These are phyloP conservation scores for Sarocladium oryzae DNA, from an alignment of 2,329 filamentous ascomycete species.

Conservation along the genomic window DNA sequence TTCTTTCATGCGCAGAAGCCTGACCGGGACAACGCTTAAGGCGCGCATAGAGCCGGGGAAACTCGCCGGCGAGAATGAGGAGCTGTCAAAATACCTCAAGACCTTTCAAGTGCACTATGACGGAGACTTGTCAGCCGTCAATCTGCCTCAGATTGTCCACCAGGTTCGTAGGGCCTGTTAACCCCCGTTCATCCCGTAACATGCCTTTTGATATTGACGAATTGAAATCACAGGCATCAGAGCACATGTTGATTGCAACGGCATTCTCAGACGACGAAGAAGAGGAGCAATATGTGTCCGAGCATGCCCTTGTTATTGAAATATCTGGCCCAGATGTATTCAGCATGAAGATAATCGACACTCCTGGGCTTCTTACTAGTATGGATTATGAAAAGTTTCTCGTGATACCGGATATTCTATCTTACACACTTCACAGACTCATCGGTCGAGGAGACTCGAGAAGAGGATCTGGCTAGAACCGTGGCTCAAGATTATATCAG, in stretches of 20 bases:
- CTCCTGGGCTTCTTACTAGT: neutral
- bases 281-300: neutral
- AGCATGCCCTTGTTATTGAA: neutral
- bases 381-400: neutral
- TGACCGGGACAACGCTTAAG: neutral
- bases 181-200: neutral
- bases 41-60: neutral
- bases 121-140: neutral
- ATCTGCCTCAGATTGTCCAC: neutral
- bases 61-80: neutral
- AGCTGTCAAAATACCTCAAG: neutral
- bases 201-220: neutral
- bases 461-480: neutral
- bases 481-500: neutral
- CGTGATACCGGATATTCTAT: neutral
- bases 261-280: neutral
- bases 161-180: neutral
- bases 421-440: neutral
- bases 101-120: neutral
- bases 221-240: neutral
- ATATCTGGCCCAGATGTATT: neutral
- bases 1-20: neutral
- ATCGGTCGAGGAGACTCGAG: neutral
- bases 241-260: neutral
- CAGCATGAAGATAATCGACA: neutral